Percentiles rank a stretch among this genome's conserved stretches.
phyloP scores from a whole-genome alignment of 169 alveolate genomes.

The Cryptosporidium baileyi region DNA sequence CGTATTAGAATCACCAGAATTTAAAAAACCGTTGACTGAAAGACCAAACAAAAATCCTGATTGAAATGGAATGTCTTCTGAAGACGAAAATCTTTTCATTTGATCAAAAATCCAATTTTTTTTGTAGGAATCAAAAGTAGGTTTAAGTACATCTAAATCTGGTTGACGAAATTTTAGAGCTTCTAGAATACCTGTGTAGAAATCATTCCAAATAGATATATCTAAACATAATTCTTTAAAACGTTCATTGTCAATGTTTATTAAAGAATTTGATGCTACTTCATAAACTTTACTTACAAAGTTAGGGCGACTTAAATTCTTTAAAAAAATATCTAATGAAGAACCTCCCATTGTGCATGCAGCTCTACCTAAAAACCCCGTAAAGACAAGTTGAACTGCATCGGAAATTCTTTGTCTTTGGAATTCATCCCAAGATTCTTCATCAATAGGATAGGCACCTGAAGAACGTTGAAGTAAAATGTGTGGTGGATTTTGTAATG shows the following conservation, averaged over 20 bases:
- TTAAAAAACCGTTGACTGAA: conserved; percentile 29
- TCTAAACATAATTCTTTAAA: conserved; percentile 54
- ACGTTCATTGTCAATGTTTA: conserved; percentile 33
- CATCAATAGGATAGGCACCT: conserved; percentile 69
- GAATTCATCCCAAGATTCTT: conserved; percentile 70
- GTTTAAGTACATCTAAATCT: background rate
- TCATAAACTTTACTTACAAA: conserved; percentile 38
- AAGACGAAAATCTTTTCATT: conserved; percentile 5
- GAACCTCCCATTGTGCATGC: conserved; percentile 46
- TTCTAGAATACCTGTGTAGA: conserved; percentile 25
- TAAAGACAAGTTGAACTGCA: conserved; percentile 41
- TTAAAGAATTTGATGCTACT: conserved; percentile 47
- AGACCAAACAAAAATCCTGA: conserved; percentile 49
- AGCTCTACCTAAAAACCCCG: conserved; percentile 27
- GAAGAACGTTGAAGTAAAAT: conserved; percentile 52
- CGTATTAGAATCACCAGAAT: background rate
- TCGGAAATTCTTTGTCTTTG: conserved; percentile 59
- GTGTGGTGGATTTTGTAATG: conserved; percentile 40
- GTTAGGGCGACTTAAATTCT: conserved; percentile 3
- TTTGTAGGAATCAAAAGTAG: background rate
- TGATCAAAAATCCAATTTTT: conserved; percentile 54
- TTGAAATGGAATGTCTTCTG: conserved; percentile 8
- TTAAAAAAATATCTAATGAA: conserved; percentile 7
- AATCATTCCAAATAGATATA: conserved; percentile 55
- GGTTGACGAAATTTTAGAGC: background rate